Percentiles rank a stretch among this genome's conserved stretches.
Conservation (phyloP, 2,329 filamentous ascomycete species). For the Chaetomiaceae sp. region DNA sequence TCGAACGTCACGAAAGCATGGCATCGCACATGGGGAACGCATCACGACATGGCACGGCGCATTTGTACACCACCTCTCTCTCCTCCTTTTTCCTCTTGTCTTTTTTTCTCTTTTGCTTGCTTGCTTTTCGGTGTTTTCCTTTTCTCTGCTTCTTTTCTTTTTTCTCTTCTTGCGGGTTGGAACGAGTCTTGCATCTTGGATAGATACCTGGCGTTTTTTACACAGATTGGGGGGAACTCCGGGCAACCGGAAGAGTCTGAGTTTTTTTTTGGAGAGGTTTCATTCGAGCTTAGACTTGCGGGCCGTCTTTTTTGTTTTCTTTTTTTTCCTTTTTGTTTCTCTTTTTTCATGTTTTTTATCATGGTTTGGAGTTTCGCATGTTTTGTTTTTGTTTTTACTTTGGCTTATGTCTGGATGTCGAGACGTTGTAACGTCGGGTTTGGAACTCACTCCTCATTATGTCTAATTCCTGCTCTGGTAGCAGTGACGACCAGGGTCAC, state of each 20-base stretch:
- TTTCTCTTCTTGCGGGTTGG: conserved; percentile 16
- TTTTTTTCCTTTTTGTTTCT: neutral
- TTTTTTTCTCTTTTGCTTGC: conserved; percentile 12
- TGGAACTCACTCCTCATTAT: conserved; percentile 14
- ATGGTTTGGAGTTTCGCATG: conserved; percentile 6
- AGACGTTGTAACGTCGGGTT: conserved; percentile 15
- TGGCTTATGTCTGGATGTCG: conserved; percentile 15
- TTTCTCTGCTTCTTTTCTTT: conserved; percentile 15
- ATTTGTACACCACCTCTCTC: conserved; percentile 26
- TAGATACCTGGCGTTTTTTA: conserved; percentile 28
- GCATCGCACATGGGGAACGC: conserved; percentile 20
- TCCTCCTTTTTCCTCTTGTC: conserved; percentile 17
- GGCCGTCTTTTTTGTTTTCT: neutral
- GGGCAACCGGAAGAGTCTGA: conserved; percentile 20
- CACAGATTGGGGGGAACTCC: conserved; percentile 13
- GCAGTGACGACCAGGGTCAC: conserved; percentile 14
- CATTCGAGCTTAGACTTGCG: conserved; percentile 2
- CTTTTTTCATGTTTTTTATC: conserved; percentile 15
- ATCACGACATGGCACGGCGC: conserved; percentile 16
- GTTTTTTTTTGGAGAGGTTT: no score
- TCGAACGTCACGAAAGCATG: conserved; percentile 22
- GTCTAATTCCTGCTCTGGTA: conserved; percentile 25
- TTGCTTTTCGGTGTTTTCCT: conserved; percentile 17
- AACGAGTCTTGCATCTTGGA: conserved; percentile 22
- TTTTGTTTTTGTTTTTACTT: conserved; percentile 17